A percentile compares a stretch with the other conserved stretches of the same genome.
These are phyloP conservation scores for Dissoconium aciculare DNA, from an alignment of 2,329 filamentous ascomycete species.

Conservation along the genomic window DNA sequence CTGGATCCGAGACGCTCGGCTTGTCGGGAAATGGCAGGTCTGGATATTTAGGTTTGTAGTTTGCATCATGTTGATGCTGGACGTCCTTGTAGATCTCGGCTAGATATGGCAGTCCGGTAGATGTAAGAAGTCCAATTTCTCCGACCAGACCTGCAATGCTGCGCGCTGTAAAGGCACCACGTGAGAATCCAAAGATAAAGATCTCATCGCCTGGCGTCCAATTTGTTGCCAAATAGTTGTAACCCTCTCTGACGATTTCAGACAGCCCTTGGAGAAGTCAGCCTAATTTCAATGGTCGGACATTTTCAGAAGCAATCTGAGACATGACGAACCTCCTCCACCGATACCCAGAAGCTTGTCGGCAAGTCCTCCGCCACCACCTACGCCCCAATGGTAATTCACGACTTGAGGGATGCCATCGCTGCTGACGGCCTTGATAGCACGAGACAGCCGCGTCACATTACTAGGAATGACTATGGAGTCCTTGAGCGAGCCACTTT, in stretches of 20 bases:
- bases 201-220: slow-evolving; percentile 38
- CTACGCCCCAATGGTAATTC: slow-evolving; percentile 37
- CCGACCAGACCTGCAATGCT: slow-evolving; percentile 32
- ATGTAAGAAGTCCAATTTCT: slow-evolving; percentile 34
- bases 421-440: slow-evolving; percentile 33
- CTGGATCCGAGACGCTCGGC: slow-evolving; percentile 28
- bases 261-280: slow-evolving; percentile 24
- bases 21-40: slow-evolving; percentile 34
- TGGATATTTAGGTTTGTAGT: slow-evolving; percentile 32
- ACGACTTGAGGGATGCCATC: slow-evolving; percentile 37
- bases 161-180: slow-evolving; percentile 34
- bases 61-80: slow-evolving; percentile 28
- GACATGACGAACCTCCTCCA: neutral
- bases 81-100: slow-evolving; percentile 35
- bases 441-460: slow-evolving; percentile 35
- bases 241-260: slow-evolving; percentile 35
- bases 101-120: slow-evolving; percentile 30
- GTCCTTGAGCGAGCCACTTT: slow-evolving; percentile 31
- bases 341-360: slow-evolving; percentile 23
- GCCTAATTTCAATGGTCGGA: too few species aligned
- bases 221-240: slow-evolving; percentile 39
- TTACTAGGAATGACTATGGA: slow-evolving; percentile 34
- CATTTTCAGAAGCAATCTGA: neutral
- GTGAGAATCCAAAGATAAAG: slow-evolving; percentile 35
- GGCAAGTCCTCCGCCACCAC: slow-evolving; percentile 29